phyloP scores from a whole-genome alignment of 2,329 filamentous ascomycete species.

The Metarhizium anisopliae region DNA sequence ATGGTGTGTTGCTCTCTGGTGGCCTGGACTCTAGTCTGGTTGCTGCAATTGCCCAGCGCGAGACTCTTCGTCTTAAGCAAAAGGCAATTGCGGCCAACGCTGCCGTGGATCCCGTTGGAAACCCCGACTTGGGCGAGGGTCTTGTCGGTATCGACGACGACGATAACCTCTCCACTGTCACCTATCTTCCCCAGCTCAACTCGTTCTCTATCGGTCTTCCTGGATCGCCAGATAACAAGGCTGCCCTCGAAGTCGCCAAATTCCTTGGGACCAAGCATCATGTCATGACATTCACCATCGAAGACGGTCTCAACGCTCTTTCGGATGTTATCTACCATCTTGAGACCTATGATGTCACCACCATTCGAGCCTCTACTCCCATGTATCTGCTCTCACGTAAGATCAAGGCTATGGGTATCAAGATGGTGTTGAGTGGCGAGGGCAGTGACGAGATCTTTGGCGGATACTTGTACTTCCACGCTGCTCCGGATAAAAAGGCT shows the following conservation, averaged over 20 bases:
- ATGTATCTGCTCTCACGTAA: conserved; percentile 98
- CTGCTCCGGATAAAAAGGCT: conserved; percentile 79
- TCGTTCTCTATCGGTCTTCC: conserved; percentile 98
- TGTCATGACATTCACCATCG: conserved; percentile 95
- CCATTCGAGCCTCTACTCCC: conserved; percentile 93
- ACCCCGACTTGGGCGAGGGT: conserved; percentile 55
- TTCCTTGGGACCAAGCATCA: conserved; percentile 98
- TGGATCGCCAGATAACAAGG: conserved; percentile 83
- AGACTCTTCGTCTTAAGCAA: conserved; percentile 71
- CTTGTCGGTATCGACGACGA: conserved; percentile 93
- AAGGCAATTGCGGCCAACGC: conserved; percentile 43
- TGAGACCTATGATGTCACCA: conserved; percentile 96
- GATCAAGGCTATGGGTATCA: conserved; percentile 99
- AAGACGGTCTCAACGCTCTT: conserved; percentile 92
- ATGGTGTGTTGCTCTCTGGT: conserved; percentile 90
- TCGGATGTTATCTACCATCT: conserved; percentile 98
- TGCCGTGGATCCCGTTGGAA: conserved; percentile 32
- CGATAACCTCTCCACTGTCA: conserved; percentile 80
- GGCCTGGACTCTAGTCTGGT: conserved; percentile 94
- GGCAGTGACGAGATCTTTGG: conserved; percentile 98
- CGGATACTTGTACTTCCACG: conserved; percentile 97
- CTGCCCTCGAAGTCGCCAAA: conserved; percentile 85
- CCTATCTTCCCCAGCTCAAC: conserved; percentile 89
- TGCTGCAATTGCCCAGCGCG: conserved; percentile 88
- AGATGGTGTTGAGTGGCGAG: conserved; percentile 98